These are phyloP conservation scores for Solanum appendiculatum DNA, from an alignment of 257 asterid species.

Conservation along the genomic window DNA sequence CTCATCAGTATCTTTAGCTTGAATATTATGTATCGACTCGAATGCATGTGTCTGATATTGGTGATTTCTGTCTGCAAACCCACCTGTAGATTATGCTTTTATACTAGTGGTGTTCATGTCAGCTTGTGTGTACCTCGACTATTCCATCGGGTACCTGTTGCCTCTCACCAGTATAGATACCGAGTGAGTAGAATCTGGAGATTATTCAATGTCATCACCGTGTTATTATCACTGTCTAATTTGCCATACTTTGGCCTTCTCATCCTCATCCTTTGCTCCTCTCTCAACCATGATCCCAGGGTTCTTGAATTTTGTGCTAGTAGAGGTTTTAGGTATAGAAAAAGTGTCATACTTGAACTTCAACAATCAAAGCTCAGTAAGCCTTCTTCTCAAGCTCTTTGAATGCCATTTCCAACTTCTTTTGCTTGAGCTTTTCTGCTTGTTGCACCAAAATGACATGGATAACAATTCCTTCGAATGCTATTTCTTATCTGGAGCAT, in stretches of 20 bases:
- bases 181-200: background rate
- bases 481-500: background rate
- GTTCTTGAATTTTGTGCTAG: conserved; percentile 27
- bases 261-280: conserved; percentile 28
- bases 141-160: background rate
- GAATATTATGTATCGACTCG: conserved; percentile 54
- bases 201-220: conserved; percentile 48
- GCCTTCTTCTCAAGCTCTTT: conserved; percentile 76
- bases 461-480: conserved; percentile 19
- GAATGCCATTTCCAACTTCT: conserved; percentile 48
- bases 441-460: conserved; percentile 73
- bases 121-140: background rate
- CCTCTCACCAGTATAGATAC: background rate
- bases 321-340: conserved; percentile 21
- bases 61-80: conserved; percentile 86
- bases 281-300: conserved; percentile 35
- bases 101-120: background rate
- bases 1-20: conserved; percentile 38
- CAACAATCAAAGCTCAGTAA: conserved; percentile 42
- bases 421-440: conserved; percentile 66
- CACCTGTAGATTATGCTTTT: conserved; percentile 56
- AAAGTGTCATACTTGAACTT: conserved; percentile 40
- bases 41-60: conserved; percentile 59
- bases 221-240: conserved; percentile 37
- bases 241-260: conserved; percentile 71